Evolutionary conservation across 129 eudicot species (phyloP), one percentile per base, ranked within the genome.

Genomic region (Apium graveolens): DNA sequence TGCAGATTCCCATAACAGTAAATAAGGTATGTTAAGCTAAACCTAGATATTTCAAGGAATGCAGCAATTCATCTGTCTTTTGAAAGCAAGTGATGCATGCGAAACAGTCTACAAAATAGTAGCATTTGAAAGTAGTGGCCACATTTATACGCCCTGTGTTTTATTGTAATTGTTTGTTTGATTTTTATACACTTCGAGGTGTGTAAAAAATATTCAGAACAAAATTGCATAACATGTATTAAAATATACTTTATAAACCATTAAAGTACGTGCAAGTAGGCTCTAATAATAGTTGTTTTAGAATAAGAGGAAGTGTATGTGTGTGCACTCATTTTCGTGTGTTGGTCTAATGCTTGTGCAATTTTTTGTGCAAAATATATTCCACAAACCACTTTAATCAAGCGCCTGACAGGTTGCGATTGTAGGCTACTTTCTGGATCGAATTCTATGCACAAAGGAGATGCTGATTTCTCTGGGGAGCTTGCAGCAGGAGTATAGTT

Each of bases 341-440:
- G 62, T 53, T 27, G 7, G 60, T n/a, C 63, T 21, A 7, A 9
- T 53, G 31, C 65, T 7, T 57, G 65, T 60, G 68, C 68, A 60
- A n/a, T 60, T 60, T 9, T n/a, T n/a, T 60, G 10, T 0, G 68
- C 31, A 41, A 41, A 39, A 11, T n/a, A 24, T 42, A 72, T 72
- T 72, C 75, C 76, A 81, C 84, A 31, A 32, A 81, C 84, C 84
- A 21, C 80, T 24, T 81, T 34, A 48, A 81, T 51, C 69, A 81
- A 12, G 55, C 80, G 75, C 76, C 37, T 35, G 13, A 75, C 0
- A 4, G 84, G 76, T 11, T 21, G 11, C 35, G 53, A 20, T 18
- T 48, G 79, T 53, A 31, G 60, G 29, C 70, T 57, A 21, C 12
- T 53, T 55, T 46, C 83, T 20, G 48, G 70, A 39, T 26, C 41